Conservation (phyloP, 805 yeast genomes). For the Suhomyces sp. region DNA sequence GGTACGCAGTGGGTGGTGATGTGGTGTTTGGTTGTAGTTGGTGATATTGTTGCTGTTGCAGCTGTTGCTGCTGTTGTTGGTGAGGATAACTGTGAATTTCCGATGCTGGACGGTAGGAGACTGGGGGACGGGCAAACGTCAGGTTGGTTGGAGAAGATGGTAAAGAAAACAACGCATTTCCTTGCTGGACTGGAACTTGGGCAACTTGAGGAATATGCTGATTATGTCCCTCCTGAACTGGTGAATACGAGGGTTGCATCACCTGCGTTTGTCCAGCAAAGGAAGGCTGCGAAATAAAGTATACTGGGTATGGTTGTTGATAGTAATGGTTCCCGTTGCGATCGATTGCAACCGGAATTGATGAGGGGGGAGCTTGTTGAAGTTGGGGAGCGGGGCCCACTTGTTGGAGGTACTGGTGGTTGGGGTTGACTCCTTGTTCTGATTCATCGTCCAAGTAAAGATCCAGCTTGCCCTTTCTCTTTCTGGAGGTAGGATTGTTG, state of each 20-base stretch:
- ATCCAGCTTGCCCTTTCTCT: constrained; percentile 46
- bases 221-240: constrained; percentile 2
- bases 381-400: constrained; percentile 1
- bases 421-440: constrained; percentile 1
- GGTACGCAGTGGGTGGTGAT: constrained; percentile 4
- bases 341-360: constrained; percentile 10
- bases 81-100: constrained; percentile 3
- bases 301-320: constrained; percentile 37
- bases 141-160: constrained; percentile 30
- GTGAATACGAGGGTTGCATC: constrained; percentile 1
- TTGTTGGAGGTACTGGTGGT: neutral
- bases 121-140: neutral
- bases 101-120: neutral
- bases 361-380: constrained; percentile 2
- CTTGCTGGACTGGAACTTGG: neutral
- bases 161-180: constrained; percentile 25
- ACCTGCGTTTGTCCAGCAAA: constrained; percentile 1
- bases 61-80: constrained; percentile 6
- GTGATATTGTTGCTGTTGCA: constrained; percentile 4
- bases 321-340: constrained; percentile 30
- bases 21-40: constrained; percentile 7
- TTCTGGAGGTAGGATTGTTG: constrained; percentile 64
- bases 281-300: constrained; percentile 27
- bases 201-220: constrained; percentile 5
- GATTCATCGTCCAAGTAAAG: constrained; percentile 5